These are phyloP conservation scores for Podospora pseudopauciseta DNA, from an alignment of 495 filamentous ascomycete species.

Conservation along the genomic window DNA sequence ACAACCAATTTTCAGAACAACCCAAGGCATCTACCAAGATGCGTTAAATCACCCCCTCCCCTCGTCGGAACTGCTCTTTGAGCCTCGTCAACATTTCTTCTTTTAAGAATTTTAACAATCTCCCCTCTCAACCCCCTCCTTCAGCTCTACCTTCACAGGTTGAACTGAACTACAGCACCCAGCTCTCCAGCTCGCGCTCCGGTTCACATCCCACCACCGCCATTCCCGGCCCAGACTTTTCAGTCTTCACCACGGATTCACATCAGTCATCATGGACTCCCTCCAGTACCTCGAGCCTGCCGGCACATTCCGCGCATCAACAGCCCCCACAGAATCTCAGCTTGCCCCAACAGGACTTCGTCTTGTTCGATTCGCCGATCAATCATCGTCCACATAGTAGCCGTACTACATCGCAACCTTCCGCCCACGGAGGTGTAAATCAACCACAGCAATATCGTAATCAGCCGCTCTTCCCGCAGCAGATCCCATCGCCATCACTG, in stretches of 20 bases:
- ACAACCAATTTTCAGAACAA: slow-evolving; percentile 17
- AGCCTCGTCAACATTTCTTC: slow-evolving; percentile 48
- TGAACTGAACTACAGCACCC: slow-evolving; percentile 52
- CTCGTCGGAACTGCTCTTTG: slow-evolving; percentile 21
- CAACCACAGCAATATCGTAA: slow-evolving; percentile 39
- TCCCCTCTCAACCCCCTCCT: slow-evolving; percentile 43
- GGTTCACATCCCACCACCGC: slow-evolving; percentile 48
- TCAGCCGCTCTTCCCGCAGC: slow-evolving; percentile 32
- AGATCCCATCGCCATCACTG: slow-evolving; percentile 38
- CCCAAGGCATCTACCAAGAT: slow-evolving; percentile 37
- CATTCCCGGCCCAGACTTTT: slow-evolving; percentile 51
- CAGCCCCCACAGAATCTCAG: slow-evolving; percentile 42
- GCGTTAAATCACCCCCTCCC: slow-evolving; percentile 33
- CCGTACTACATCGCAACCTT: slow-evolving; percentile 39
- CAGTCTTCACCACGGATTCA: slow-evolving; percentile 59
- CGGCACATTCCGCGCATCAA: slow-evolving; percentile 53
- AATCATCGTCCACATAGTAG: slow-evolving; percentile 48
- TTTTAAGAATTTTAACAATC: slow-evolving; percentile 26
- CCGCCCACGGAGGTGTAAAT: slow-evolving; percentile 41
- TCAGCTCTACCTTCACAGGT: slow-evolving; percentile 53
- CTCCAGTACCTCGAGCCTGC: slow-evolving; percentile 57
- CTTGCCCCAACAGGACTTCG: slow-evolving; percentile 51
- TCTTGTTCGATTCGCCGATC: slow-evolving; percentile 50
- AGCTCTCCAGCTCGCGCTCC: slow-evolving; percentile 46
- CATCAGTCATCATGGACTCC: slow-evolving; percentile 57